Conservation (phyloP, 495 filamentous ascomycete genomes). For the Neurospora sublineolata region DNA sequence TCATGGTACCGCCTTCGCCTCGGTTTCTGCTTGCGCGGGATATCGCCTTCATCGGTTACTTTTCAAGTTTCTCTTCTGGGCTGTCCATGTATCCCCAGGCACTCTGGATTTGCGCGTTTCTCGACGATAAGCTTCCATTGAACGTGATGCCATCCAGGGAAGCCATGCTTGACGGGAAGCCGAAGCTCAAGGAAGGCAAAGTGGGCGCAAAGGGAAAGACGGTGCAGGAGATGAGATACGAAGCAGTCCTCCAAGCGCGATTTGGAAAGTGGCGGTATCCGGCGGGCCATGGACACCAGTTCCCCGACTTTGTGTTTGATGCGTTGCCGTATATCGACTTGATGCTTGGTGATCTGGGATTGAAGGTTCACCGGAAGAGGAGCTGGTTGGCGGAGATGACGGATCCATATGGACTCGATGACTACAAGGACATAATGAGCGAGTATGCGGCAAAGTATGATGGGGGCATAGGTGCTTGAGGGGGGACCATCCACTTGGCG, state of each 20-base stretch:
- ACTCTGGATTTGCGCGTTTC: conserved; percentile 60
- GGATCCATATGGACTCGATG: conserved; percentile 45
- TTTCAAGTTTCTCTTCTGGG: conserved; percentile 52
- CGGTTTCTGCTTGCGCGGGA: conserved; percentile 41
- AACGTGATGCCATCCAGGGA: conserved; percentile 6
- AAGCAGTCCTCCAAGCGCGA: conserved; percentile 52
- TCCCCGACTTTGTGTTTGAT: conserved; percentile 68
- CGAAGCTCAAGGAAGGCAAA: not conserved
- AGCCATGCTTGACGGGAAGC: not conserved
- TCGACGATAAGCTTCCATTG: conserved; percentile 27
- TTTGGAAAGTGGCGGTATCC: conserved; percentile 62
- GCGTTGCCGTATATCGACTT: conserved; percentile 67
- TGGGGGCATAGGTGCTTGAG: not conserved
- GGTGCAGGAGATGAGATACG: conserved; percentile 28
- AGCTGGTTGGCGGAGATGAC: conserved; percentile 39
- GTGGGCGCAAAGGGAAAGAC: conserved; percentile 7
- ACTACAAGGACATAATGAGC: conserved; percentile 48
- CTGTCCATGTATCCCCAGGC: conserved; percentile 55
- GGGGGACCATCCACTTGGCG: not conserved
- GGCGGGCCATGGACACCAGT: conserved; percentile 48
- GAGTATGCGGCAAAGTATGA: conserved; percentile 35
- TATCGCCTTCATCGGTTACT: conserved; percentile 55
- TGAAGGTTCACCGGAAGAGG: conserved; percentile 30
- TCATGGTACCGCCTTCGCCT: conserved; percentile 53
- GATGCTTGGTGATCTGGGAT: conserved; percentile 54